These are phyloP conservation scores for Leptographium flavum DNA, from an alignment of 2,329 filamentous ascomycete species.

Conservation along the genomic window DNA sequence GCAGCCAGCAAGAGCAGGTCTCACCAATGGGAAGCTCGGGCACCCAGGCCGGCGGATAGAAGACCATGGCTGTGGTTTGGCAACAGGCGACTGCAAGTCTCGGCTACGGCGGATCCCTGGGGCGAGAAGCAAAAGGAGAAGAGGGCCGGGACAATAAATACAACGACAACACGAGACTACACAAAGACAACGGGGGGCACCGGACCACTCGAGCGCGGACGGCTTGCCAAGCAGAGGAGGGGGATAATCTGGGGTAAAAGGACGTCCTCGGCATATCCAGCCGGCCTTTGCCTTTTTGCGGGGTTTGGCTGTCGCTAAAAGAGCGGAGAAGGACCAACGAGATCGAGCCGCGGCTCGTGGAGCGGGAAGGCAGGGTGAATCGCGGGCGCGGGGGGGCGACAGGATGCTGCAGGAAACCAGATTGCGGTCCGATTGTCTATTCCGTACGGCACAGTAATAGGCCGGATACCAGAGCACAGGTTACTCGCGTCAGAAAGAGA, in stretches of 20 bases:
- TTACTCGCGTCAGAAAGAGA: too few relatives aligned
- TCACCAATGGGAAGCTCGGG: constrained; percentile 42
- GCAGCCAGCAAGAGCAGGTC: constrained; percentile 4
- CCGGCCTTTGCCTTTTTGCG: neutral
- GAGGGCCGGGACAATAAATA: neutral
- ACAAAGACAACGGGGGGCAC: too few relatives aligned
- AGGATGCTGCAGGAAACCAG: too few relatives aligned
- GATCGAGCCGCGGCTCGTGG: too few relatives aligned
- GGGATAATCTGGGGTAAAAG: neutral
- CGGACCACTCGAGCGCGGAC: too few relatives aligned
- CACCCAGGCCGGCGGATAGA: constrained; percentile 46
- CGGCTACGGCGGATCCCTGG: neutral
- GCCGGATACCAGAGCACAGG: too few relatives aligned
- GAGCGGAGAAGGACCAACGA: neutral
- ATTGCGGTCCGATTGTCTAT: too few relatives aligned
- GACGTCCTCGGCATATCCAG: neutral
- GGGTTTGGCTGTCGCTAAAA: neutral
- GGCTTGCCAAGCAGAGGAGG: too few relatives aligned
- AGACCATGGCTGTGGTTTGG: constrained; percentile 28
- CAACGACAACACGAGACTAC: too few relatives aligned
- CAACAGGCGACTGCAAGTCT: neutral
- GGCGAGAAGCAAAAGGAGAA: neutral
- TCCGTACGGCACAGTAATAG: too few relatives aligned
- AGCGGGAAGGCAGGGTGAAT: too few relatives aligned
- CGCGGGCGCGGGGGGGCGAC: too few relatives aligned